Conservation (phyloP, 371 early-diverging fungal genomes). For the Coemansia sp. region DNA sequence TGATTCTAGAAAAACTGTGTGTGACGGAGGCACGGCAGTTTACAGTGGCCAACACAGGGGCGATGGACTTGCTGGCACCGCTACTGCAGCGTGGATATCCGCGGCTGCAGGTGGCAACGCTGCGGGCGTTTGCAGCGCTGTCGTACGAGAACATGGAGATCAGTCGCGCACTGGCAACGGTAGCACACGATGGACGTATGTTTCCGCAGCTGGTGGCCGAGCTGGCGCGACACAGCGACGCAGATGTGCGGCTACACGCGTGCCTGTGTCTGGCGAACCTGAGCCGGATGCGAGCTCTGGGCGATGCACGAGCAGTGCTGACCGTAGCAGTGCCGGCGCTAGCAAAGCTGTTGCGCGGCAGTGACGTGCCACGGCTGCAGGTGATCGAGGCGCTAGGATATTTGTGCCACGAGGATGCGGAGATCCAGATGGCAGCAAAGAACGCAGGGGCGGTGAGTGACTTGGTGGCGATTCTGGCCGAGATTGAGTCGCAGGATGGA, state of each 20-base stretch:
- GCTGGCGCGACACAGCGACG: constrained; percentile 31
- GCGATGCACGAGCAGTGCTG: constrained; percentile 20
- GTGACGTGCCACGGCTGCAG: constrained; percentile 11
- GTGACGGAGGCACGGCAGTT: constrained; percentile 43
- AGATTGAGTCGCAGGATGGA: constrained; percentile 29
- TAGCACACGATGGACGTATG: constrained; percentile 10
- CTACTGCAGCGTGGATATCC: constrained; percentile 25
- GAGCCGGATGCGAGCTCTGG: constrained; percentile 34
- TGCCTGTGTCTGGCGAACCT: constrained; percentile 40
- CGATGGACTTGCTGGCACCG: constrained; percentile 29
- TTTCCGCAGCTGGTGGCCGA: constrained; percentile 19
- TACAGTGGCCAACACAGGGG: constrained; percentile 42
- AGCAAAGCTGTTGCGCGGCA: constrained; percentile 27
- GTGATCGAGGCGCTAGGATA: constrained; percentile 48
- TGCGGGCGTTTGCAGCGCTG: constrained; percentile 42
- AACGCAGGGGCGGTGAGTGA: constrained; percentile 39
- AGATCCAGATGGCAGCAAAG: constrained; percentile 48
- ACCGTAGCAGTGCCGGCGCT: constrained; percentile 44
- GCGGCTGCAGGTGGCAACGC: constrained; percentile 38
- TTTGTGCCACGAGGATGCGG: constrained; percentile 50
- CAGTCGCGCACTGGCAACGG: constrained; percentile 20
- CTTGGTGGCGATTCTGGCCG: constrained; percentile 22
- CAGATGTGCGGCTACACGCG: constrained; percentile 31
- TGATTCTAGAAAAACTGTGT: constrained; percentile 34
- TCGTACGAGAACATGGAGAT: constrained; percentile 49